phyloP scores from a whole-genome alignment of 345 rosid species.

The Populus deltoides region DNA sequence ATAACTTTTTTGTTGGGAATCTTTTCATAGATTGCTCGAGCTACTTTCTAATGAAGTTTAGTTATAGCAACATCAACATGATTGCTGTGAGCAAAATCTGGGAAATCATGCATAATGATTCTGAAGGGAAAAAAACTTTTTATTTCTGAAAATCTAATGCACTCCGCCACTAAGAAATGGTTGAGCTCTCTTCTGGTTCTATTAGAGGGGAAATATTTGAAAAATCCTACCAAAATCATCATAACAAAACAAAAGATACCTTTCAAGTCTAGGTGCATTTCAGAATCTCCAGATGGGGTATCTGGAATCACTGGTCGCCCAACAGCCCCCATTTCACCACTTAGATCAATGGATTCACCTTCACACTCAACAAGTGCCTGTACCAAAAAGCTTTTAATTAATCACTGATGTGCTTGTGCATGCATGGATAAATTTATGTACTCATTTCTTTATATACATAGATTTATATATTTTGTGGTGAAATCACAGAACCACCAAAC shows the following conservation, averaged over 20 bases:
- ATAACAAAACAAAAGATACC: slow-evolving; percentile 38
- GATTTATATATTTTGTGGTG: neutral
- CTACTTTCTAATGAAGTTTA: neutral
- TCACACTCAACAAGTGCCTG: slow-evolving; percentile 97
- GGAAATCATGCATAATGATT: neutral
- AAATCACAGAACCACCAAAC: neutral
- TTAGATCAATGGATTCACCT: slow-evolving; percentile 89
- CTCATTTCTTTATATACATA: neutral
- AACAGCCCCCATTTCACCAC: slow-evolving; percentile 97
- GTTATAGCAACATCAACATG: neutral
- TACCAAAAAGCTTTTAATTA: slow-evolving; percentile 25
- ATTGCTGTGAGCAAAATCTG: neutral
- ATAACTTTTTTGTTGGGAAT: neutral
- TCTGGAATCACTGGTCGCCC: slow-evolving; percentile 77
- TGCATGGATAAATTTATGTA: neutral
- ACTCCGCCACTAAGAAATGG: neutral
- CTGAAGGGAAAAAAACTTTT: neutral
- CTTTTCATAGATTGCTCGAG: neutral
- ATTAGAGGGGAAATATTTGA: slow-evolving; percentile 2
- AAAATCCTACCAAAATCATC: slow-evolving; percentile 1
- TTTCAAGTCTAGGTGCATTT: slow-evolving; percentile 79
- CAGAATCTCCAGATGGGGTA: slow-evolving; percentile 46
- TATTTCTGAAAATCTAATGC: neutral
- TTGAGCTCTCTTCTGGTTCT: slow-evolving; percentile 9
- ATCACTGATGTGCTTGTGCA: neutral